A percentile compares a stretch with the other conserved stretches of the same genome.
Evolutionary conservation across 1,284 basidiomycete genomes (phyloP).

Genomic region (Earliella scabrosa): DNA sequence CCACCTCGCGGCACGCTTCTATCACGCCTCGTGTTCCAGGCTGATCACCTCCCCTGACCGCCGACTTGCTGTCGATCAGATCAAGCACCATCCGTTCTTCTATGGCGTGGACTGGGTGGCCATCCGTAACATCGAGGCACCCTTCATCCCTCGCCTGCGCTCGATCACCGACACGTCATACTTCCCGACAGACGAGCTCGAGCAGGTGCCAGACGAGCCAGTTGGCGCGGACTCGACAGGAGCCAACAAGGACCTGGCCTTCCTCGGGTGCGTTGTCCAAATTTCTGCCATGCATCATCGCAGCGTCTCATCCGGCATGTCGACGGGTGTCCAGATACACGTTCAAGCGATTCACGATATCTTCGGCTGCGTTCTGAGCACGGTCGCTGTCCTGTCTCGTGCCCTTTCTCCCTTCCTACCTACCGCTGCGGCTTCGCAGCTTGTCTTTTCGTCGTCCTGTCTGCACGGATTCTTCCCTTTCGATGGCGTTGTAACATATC

Average conservation of each 20-base stretch:
- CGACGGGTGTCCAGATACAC: constrained; percentile 60
- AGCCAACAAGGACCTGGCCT: constrained; percentile 89
- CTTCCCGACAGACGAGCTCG: constrained; percentile 96
- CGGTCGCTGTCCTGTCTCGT: background rate
- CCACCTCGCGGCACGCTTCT: constrained; percentile 2
- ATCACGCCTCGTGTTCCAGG: constrained; percentile 37
- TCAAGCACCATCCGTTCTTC: constrained; percentile 96
- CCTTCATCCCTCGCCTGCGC: constrained; percentile 92
- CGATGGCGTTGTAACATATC: constrained; percentile 19
- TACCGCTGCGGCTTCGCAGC: too few species aligned
- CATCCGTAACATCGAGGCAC: constrained; percentile 92
- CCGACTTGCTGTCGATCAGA: constrained; percentile 83
- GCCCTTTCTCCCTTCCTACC: too few species aligned
- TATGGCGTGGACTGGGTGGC: constrained; percentile 94
- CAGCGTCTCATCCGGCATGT: background rate
- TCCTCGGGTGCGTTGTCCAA: constrained; percentile 73
- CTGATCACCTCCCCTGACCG: constrained; percentile 88
- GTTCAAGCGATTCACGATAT: constrained; percentile 75
- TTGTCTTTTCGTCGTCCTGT: constrained; percentile 6
- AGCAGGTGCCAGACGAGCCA: constrained; percentile 80
- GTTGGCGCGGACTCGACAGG: constrained; percentile 71
- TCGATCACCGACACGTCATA: constrained; percentile 96
- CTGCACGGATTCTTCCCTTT: constrained; percentile 13
- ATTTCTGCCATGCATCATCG: background rate
- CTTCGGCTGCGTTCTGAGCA: constrained; percentile 38